A percentile compares a stretch with the other conserved stretches of the same genome.
These are phyloP conservation scores for Paramecium pentaurelia DNA, from an alignment of 73 alveolate genomes.

Conservation along the genomic window DNA sequence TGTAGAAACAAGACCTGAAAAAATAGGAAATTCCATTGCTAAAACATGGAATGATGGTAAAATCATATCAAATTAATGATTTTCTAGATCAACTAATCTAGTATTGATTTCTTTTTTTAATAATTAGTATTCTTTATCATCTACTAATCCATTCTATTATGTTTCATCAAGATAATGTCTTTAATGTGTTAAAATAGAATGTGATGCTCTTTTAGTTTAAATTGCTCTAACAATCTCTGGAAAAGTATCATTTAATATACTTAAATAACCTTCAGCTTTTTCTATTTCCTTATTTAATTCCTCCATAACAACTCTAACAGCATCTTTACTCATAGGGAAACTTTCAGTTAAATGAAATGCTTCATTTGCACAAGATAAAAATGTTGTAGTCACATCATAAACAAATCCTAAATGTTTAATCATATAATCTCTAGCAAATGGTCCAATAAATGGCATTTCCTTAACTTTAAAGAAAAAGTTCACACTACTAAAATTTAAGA, in stretches of 20 bases:
- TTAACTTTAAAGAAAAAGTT: slow-evolving; percentile 46
- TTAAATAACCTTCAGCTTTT: slow-evolving; percentile 54
- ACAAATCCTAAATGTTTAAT: slow-evolving; percentile 60
- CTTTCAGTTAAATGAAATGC: not conserved
- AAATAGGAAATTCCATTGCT: slow-evolving; percentile 56
- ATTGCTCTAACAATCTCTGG: slow-evolving; percentile 67
- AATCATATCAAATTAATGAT: slow-evolving; percentile 14
- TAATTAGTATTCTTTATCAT: slow-evolving; percentile 47
- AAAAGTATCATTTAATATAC: slow-evolving; percentile 54
- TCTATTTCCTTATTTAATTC: slow-evolving; percentile 48
- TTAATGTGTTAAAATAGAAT: slow-evolving; percentile 55
- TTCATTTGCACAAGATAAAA: slow-evolving; percentile 54
- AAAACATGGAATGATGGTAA: slow-evolving; percentile 43
- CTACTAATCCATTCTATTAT: slow-evolving; percentile 51
- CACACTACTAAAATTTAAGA: slow-evolving; percentile 37
- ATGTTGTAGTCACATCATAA: slow-evolving; percentile 66
- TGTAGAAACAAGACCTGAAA: slow-evolving; percentile 10
- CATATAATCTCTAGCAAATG: slow-evolving; percentile 48
- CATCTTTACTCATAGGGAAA: slow-evolving; percentile 48
- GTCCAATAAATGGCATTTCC: slow-evolving; percentile 50
- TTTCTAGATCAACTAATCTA: slow-evolving; percentile 55
- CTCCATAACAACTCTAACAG: slow-evolving; percentile 10
- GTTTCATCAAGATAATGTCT: slow-evolving; percentile 51
- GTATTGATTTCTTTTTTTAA: slow-evolving; percentile 41
- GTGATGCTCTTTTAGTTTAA: slow-evolving; percentile 67